Conservation (phyloP, 2,329 filamentous ascomycete genomes). For the Chaetomium sp. region DNA sequence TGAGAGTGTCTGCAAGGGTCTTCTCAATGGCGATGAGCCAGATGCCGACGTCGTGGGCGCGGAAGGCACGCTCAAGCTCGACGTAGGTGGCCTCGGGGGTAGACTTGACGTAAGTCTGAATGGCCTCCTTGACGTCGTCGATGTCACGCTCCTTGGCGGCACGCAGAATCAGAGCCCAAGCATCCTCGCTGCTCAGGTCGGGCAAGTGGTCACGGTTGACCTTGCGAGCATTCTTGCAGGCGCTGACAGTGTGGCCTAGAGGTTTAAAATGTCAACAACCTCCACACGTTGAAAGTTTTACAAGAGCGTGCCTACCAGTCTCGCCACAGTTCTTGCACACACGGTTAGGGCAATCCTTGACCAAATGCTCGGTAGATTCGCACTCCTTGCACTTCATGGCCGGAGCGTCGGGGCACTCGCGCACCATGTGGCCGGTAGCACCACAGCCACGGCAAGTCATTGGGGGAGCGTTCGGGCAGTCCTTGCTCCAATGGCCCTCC, state of each 20-base stretch:
- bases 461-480: slow-evolving; percentile 48
- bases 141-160: slow-evolving; percentile 51
- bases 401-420: slow-evolving; percentile 52
- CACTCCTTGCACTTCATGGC: slow-evolving; percentile 42
- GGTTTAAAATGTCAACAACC: slow-evolving; percentile 7
- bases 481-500: slow-evolving; percentile 48
- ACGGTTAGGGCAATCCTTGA: slow-evolving; percentile 46
- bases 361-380: slow-evolving; percentile 37
- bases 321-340: slow-evolving; percentile 56
- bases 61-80: slow-evolving; percentile 56
- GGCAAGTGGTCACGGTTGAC: slow-evolving; percentile 48
- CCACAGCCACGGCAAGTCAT: slow-evolving; percentile 34
- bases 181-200: slow-evolving; percentile 45
- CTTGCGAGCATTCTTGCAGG: slow-evolving; percentile 55
- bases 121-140: slow-evolving; percentile 55
- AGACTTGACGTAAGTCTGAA: slow-evolving; percentile 57
- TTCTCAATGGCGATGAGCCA: slow-evolving; percentile 60
- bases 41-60: slow-evolving; percentile 45
- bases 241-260: slow-evolving; percentile 47
- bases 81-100: slow-evolving; percentile 50
- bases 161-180: slow-evolving; percentile 50
- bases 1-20: slow-evolving; percentile 49
- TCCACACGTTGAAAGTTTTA: background rate
- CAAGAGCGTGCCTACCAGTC: slow-evolving; percentile 48
- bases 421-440: slow-evolving; percentile 40